Percentiles rank a stretch among this genome's conserved stretches.
These are phyloP conservation scores for Colletotrichum nymphaeae DNA, from an alignment of 2,329 filamentous ascomycete species.

Conservation along the genomic window DNA sequence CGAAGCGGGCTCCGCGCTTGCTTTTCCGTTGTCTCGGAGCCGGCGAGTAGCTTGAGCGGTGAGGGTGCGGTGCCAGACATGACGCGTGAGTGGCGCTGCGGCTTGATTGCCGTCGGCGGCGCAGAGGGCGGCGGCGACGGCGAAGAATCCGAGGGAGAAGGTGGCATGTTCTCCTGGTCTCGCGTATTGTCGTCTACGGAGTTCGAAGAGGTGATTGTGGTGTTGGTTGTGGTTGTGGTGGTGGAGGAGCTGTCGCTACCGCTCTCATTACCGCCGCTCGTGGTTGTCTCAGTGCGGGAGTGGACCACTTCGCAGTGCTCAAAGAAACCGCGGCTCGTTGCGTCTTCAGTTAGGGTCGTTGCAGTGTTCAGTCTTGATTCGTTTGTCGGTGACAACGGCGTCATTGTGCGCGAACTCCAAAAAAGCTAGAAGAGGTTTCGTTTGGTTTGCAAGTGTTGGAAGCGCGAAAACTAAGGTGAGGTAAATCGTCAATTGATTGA, in stretches of 20 bases:
- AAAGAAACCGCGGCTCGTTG: slow-evolving; percentile 42
- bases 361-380: slow-evolving; percentile 51
- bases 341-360: slow-evolving; percentile 36
- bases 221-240: slow-evolving; percentile 35
- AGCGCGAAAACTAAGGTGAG: slow-evolving; percentile 10
- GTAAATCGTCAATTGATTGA: slow-evolving; percentile 30
- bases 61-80: slow-evolving; percentile 68
- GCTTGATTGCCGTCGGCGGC: slow-evolving; percentile 26
- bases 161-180: slow-evolving; percentile 60
- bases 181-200: slow-evolving; percentile 46
- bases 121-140: slow-evolving; percentile 29
- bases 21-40: slow-evolving; percentile 42
- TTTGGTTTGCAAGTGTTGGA: slow-evolving; percentile 12
- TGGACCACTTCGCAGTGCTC: slow-evolving; percentile 48
- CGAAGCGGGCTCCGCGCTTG: slow-evolving; percentile 51
- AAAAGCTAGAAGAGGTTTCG: background rate
- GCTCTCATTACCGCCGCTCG: slow-evolving; percentile 33
- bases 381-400: slow-evolving; percentile 53
- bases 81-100: slow-evolving; percentile 63
- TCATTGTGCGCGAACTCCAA: slow-evolving; percentile 43
- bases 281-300: slow-evolving; percentile 41
- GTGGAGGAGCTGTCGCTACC: slow-evolving; percentile 34
- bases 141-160: slow-evolving; percentile 49
- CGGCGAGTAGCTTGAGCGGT: slow-evolving; percentile 66
- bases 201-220: slow-evolving; percentile 32